Conservation (phyloP, 1,139 yeast species). For the Debaryomyces fabryi region DNA sequence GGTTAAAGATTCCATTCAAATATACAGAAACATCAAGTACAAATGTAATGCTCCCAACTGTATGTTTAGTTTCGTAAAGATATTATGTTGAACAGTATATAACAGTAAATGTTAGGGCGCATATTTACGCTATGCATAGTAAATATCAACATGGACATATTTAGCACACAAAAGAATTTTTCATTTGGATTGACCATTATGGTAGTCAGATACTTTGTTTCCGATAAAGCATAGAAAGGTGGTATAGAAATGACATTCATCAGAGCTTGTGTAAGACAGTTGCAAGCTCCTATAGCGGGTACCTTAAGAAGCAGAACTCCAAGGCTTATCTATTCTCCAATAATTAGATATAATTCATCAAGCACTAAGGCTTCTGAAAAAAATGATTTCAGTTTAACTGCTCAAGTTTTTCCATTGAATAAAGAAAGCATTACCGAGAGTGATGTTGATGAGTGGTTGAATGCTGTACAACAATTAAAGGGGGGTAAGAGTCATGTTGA, state of each 20-base stretch:
- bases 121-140: constrained; percentile 1
- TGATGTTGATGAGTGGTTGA: constrained; percentile 69
- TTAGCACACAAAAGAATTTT: constrained; percentile 4
- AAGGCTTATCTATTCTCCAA: constrained; percentile 3
- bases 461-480: constrained; percentile 60
- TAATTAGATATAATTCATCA: constrained; percentile 11
- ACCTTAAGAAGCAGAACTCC: constrained; percentile 1
- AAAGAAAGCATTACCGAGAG: constrained; percentile 48
- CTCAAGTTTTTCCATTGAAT: constrained; percentile 44
- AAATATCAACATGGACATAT: constrained; percentile 1
- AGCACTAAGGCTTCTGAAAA: constrained; percentile 6
- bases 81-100: background rate
- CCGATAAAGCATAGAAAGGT: background rate
- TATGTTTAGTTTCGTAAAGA: background rate
- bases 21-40: background rate
- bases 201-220: background rate
- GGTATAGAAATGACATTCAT: constrained; percentile 14
- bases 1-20: background rate
- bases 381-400: constrained; percentile 26
- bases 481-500: constrained; percentile 35
- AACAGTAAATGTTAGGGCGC: background rate
- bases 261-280: constrained; percentile 16
- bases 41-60: no score
- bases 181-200: background rate
- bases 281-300: constrained; percentile 8